Conservation (phyloP, 805 yeast species). For the Lipomyces sp. region DNA sequence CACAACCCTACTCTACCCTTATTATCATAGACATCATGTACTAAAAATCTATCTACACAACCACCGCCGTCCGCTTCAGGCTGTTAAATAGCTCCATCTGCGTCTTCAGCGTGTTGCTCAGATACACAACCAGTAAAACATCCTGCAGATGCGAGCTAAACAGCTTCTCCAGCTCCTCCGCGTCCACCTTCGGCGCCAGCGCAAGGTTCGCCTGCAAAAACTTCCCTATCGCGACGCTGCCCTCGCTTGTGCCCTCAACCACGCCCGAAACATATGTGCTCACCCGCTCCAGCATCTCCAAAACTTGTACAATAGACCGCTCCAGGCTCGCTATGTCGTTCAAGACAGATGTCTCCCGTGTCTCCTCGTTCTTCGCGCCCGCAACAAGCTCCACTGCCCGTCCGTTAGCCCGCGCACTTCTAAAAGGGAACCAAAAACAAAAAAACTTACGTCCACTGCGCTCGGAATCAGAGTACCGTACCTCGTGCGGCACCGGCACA, state of each 20-base stretch:
- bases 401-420: slow-evolving; percentile 35
- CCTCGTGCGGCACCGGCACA: slow-evolving; percentile 68
- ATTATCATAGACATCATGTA: too few species aligned
- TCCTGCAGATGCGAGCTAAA: slow-evolving; percentile 76
- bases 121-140: slow-evolving; percentile 72
- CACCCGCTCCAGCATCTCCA: slow-evolving; percentile 42
- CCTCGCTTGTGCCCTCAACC: slow-evolving; percentile 32
- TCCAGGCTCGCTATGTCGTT: slow-evolving; percentile 38
- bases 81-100: slow-evolving; percentile 42
- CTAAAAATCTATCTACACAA: slow-evolving; percentile 2
- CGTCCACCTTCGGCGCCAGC: slow-evolving; percentile 42
- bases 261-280: slow-evolving; percentile 35
- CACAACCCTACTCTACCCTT: too few species aligned
- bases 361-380: slow-evolving; percentile 37
- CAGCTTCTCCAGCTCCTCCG: slow-evolving; percentile 54
- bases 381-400: slow-evolving; percentile 38
- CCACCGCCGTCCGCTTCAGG: slow-evolving; percentile 24
- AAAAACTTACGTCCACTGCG: slow-evolving; percentile 51
- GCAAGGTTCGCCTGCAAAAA: slow-evolving; percentile 51
- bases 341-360: slow-evolving; percentile 36
- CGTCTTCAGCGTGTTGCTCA: slow-evolving; percentile 78
- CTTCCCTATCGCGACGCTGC: slow-evolving; percentile 55
- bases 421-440: slow-evolving; percentile 36
- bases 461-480: slow-evolving; percentile 58
- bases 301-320: slow-evolving; percentile 39